phyloP scores from a whole-genome alignment of 2,329 filamentous ascomycete genomes.

The Fusarium palustre region DNA sequence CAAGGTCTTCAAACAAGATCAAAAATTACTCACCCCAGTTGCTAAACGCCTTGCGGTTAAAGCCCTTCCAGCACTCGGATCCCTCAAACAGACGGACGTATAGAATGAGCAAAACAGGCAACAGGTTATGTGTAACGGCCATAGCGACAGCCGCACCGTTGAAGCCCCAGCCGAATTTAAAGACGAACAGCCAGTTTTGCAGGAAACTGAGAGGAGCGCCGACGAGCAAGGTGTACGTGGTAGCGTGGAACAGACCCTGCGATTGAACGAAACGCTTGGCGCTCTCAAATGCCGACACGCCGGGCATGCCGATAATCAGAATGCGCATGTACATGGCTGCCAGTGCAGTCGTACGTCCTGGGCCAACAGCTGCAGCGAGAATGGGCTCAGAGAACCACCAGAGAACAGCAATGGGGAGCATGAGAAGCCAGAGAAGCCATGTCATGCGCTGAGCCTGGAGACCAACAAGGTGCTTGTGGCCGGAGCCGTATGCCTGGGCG shows the following conservation, averaged over 20 bases:
- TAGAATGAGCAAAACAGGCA: slow-evolving; percentile 76
- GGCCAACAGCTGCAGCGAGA: slow-evolving; percentile 57
- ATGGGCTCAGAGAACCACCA: slow-evolving; percentile 76
- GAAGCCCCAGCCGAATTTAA: slow-evolving; percentile 74
- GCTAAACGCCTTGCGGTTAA: slow-evolving; percentile 72
- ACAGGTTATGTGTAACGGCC: slow-evolving; percentile 77
- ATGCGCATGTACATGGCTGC: slow-evolving; percentile 78
- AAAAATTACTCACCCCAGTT: slow-evolving; percentile 68
- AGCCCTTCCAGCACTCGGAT: slow-evolving; percentile 82
- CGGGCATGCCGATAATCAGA: slow-evolving; percentile 76
- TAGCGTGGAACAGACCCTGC: slow-evolving; percentile 80
- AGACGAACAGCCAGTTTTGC: slow-evolving; percentile 81
- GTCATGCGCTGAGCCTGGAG: slow-evolving; percentile 85
- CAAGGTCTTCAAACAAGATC: rapidly evolving
- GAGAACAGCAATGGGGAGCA: slow-evolving; percentile 75
- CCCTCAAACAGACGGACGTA: slow-evolving; percentile 80
- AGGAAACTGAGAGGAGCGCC: slow-evolving; percentile 80
- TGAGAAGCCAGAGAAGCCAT: slow-evolving; percentile 76
- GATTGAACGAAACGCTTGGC: slow-evolving; percentile 84
- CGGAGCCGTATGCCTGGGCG: slow-evolving; percentile 90
- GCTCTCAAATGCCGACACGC: slow-evolving; percentile 78
- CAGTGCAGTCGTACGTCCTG: slow-evolving; percentile 70
- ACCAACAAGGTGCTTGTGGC: slow-evolving; percentile 84
- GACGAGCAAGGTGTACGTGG: slow-evolving; percentile 77
- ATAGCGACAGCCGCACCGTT: slow-evolving; percentile 84